Base-by-base conservation (phyloP, 805 yeast species). In the Blastobotrys peoriensis region DNA sequence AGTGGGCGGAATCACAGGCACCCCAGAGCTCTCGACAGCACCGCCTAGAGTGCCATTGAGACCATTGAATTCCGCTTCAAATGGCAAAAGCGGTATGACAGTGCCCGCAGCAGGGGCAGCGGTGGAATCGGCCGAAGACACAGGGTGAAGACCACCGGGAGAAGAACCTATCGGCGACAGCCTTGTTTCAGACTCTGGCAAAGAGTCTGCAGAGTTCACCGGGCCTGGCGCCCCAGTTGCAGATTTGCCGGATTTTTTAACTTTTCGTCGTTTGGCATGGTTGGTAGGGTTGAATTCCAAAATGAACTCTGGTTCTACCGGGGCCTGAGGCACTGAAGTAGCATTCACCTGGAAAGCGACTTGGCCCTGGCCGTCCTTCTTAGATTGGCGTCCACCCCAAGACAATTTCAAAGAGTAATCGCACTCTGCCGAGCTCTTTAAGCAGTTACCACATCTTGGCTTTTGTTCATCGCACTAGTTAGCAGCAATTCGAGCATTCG, bases 331-430 rank as follows among this genome's bases (percentile, higher is more conserved):
- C 19, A 28, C 15, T 33, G 13, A 13, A 22, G 27, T 28, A 8
- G 17, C 15, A 21, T 3, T 10, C 25, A 18, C 20, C 35, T 13
- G 19, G 18, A 25, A 25, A 8, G 30, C 8, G 30, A 25, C 13
- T 13, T 25, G 43, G 61, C 53, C 58, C 48, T 47, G 33, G 54
- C 62, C 55, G 59, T 62, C 51, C 67, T 58, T 57, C 64, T 66
- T 76, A 75, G 57, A 69, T 75, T 86, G 86, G 40, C 88, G 62
- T 0, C 89, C 89, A 16, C 86, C 88, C 91, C 91, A 84, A 0
- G 78, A 73, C 25, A 83, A 64, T 48, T 71, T 75, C 6, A 83
- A 54, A 3, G 80, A 66, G 52, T 83, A 84, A 55, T 82, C 88
- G 61, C 93, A 83, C 1, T 53, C 47, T 6, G 54, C 44, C 1